Base-by-base conservation (phyloP, 106 monocot species). In the Dendrobium officinale region DNA sequence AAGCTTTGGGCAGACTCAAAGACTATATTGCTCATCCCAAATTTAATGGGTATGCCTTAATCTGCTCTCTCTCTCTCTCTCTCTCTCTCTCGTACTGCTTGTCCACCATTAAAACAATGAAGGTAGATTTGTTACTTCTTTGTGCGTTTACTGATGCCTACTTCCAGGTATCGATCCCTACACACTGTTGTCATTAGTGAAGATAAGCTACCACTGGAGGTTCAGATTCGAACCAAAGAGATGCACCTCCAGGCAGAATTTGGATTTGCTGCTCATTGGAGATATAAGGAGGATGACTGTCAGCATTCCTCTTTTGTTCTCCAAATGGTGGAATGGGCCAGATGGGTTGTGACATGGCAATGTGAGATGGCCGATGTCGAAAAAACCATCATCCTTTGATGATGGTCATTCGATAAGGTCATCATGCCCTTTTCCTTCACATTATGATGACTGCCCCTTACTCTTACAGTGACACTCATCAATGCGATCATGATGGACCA, bases 261-360 rank as follows among this genome's bases (percentile, higher is more conserved):
- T 83, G 93, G 96, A 55, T 87, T 94, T 83, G 92, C 93, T 72
- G 91, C 96, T 5, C 96, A 96, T 79, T 96, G 93, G 93, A 90
- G 92, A 78, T 96, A 93, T 79, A 96, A 96, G 75, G 90, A 96
- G 79, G 87, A 86, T 26, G 90, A 86, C 11, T 79, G 75, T 55
- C 82, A 82, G 73, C 84, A 88, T 45, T 84, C 87, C 0, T 84
- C 87, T 0, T 92, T 88, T 85, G 89, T 95, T 42, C 87, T 87
- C 33, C 92, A 95, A 81, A 92, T 95, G 92, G 95, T 95, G 10
- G 90, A 95, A 33, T 95, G 92, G 92, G 95, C 90, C 0, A 87
- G 92, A 80, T 92, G 92, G 92, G 90, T 92, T 9, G 42, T 95
- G 67, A 84, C 89, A 19, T 92, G 90, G 89, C 95, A 95, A 20